phyloP scores from a whole-genome alignment of 176 grass and related monocot species.

The Oryza punctata region DNA sequence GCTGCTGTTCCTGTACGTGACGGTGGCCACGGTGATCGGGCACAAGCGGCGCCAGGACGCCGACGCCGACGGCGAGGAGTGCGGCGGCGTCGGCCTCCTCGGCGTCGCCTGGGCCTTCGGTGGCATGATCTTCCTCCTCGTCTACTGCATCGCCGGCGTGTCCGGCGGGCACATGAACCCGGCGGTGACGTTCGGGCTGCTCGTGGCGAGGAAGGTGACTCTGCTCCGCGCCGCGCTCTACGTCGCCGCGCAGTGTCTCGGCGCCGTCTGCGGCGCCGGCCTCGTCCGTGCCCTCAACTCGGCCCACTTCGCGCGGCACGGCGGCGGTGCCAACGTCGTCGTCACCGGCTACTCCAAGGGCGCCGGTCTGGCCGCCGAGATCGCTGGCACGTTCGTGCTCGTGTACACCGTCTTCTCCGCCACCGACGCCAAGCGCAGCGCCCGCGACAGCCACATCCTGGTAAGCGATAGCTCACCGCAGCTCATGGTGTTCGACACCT shows the following conservation, averaged over 20 bases:
- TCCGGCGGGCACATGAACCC: slow-evolving; percentile 59
- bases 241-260: slow-evolving; percentile 48
- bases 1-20: slow-evolving; percentile 56
- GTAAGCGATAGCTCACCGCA: not conserved
- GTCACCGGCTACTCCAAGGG: slow-evolving; percentile 30
- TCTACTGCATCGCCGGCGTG: no score
- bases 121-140: no score
- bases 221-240: slow-evolving; percentile 42
- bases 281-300: slow-evolving; percentile 49
- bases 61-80: not conserved
- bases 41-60: slow-evolving; percentile 40
- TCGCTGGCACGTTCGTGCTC: slow-evolving; percentile 52
- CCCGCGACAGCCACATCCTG: slow-evolving; percentile 52
- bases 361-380: slow-evolving; percentile 46
- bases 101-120: no score
- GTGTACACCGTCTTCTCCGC: slow-evolving; percentile 62
- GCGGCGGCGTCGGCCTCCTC: no score
- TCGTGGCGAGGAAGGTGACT: slow-evolving; percentile 45
- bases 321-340: slow-evolving; percentile 41
- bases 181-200: slow-evolving; percentile 52
- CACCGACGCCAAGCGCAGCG: slow-evolving; percentile 54
- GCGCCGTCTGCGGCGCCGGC: slow-evolving; percentile 53
- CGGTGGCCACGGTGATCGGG: slow-evolving; percentile 45
- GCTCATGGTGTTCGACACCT: not conserved
- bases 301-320: slow-evolving; percentile 10